phyloP scores from a whole-genome alignment of 1,139 yeast species.

The Candida smagusa region DNA sequence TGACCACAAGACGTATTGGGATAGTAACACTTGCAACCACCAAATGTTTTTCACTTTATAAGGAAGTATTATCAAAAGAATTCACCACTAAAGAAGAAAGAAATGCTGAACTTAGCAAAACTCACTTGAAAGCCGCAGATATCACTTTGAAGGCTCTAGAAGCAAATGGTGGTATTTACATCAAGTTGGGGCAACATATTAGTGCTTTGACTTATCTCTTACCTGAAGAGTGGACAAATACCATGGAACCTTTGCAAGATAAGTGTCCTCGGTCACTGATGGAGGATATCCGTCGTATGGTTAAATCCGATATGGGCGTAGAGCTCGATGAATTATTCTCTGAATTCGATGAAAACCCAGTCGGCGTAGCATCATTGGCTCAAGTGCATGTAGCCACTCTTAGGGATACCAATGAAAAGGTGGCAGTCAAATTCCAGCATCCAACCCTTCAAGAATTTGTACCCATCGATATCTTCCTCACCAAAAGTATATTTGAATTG shows the following conservation, averaged over 20 bases:
- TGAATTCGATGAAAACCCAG: slow-evolving; percentile 68
- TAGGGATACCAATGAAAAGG: slow-evolving; percentile 59
- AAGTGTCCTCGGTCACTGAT: slow-evolving; percentile 79
- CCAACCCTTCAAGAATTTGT: slow-evolving; percentile 85
- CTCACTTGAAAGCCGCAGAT: slow-evolving; percentile 72
- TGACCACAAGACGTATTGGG: slow-evolving; percentile 54
- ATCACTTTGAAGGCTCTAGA: slow-evolving; percentile 80
- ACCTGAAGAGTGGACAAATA: slow-evolving; percentile 92
- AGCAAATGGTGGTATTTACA: slow-evolving; percentile 86
- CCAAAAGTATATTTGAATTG: slow-evolving; percentile 69
- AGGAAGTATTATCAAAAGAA: slow-evolving; percentile 48
- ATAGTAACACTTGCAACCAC: slow-evolving; percentile 64
- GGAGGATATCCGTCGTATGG: slow-evolving; percentile 66
- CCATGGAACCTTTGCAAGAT: slow-evolving; percentile 92
- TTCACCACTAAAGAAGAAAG: slow-evolving; percentile 51
- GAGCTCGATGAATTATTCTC: slow-evolving; percentile 62
- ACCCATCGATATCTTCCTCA: slow-evolving; percentile 81
- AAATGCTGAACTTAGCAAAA: slow-evolving; percentile 47
- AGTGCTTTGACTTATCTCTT: slow-evolving; percentile 87
- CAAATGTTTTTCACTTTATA: slow-evolving; percentile 63
- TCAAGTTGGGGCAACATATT: slow-evolving; percentile 91
- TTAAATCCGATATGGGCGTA: slow-evolving; percentile 62
- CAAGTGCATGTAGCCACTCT: slow-evolving; percentile 86
- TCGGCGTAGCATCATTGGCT: slow-evolving; percentile 95
- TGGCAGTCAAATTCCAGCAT: slow-evolving; percentile 94